Percentiles rank a stretch among this genome's conserved stretches.
Evolutionary conservation across 306 rosid genomes (phyloP).

Genomic region (Amphicarpaea edgeworthii): DNA sequence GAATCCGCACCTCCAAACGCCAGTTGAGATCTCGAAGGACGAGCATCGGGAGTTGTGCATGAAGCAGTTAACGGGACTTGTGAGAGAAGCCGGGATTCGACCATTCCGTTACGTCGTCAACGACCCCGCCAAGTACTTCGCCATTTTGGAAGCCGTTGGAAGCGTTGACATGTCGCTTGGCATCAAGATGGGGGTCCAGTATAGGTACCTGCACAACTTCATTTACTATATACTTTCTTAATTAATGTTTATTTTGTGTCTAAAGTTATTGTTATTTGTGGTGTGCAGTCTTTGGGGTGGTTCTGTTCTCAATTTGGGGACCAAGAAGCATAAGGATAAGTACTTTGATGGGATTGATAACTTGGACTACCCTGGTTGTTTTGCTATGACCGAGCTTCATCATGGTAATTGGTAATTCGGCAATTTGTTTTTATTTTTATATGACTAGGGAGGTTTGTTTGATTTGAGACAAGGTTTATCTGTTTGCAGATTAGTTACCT

Average conservation of each 20-base stretch:
- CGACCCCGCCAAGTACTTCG: conserved; percentile 79
- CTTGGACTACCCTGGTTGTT: conserved; percentile 89
- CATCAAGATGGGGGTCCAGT: conserved; percentile 94
- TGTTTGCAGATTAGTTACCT: too few species aligned
- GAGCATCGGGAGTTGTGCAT: conserved; percentile 82
- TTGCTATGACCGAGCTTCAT: conserved; percentile 98
- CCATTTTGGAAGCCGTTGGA: conserved; percentile 85
- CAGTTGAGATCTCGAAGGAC: conserved; percentile 77
- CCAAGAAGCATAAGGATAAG: conserved; percentile 89
- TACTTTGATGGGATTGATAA: conserved; percentile 87
- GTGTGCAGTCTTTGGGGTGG: conserved; percentile 94
- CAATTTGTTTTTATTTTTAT: too few species aligned
- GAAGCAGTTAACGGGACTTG: conserved; percentile 79
- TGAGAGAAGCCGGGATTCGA: conserved; percentile 74
- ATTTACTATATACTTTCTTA: background rate
- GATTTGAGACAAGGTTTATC: too few species aligned
- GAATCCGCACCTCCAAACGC: conserved; percentile 81
- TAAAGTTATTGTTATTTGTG: background rate
- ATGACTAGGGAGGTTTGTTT: too few species aligned
- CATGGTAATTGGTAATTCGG: too few species aligned
- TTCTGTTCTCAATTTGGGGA: conserved; percentile 86
- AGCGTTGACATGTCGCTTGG: conserved; percentile 87
- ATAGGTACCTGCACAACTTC: conserved; percentile 60
- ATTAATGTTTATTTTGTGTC: background rate
- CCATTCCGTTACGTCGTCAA: conserved; percentile 64